These are phyloP conservation scores for Chaetomidium leptoderma DNA, from an alignment of 495 filamentous ascomycete species.

Conservation along the genomic window DNA sequence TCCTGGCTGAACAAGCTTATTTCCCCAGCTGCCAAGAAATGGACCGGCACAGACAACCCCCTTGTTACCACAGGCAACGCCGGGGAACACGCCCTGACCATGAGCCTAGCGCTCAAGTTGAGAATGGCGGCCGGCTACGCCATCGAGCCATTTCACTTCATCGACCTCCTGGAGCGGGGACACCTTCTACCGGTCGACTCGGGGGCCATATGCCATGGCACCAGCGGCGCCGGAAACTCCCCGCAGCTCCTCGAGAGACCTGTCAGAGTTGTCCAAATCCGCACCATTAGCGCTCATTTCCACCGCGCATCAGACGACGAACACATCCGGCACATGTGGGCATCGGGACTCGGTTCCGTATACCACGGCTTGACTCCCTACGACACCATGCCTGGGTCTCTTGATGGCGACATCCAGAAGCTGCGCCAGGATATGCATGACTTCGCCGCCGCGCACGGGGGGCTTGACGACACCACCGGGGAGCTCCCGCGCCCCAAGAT, in stretches of 20 bases:
- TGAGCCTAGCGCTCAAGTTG: slow-evolving; percentile 27
- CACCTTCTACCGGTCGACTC: background rate
- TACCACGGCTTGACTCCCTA: slow-evolving; percentile 21
- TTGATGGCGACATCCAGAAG: background rate
- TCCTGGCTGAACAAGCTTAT: slow-evolving; percentile 28
- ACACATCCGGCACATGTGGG: slow-evolving; percentile 29
- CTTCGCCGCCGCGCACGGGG: slow-evolving; percentile 10
- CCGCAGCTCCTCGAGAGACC: slow-evolving; percentile 4
- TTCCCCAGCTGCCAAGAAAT: background rate
- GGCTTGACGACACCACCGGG: background rate
- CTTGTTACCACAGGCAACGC: slow-evolving; percentile 31
- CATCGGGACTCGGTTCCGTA: slow-evolving; percentile 24
- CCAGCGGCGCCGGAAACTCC: background rate
- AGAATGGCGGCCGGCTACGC: slow-evolving; percentile 31
- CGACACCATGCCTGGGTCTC: background rate
- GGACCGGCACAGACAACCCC: background rate
- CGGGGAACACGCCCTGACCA: slow-evolving; percentile 35
- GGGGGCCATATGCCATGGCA: background rate
- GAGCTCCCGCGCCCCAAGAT: slow-evolving; percentile 17
- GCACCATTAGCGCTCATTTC: slow-evolving; percentile 28
- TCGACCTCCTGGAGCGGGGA: slow-evolving; percentile 22
- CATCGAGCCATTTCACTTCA: slow-evolving; percentile 33
- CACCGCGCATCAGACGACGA: slow-evolving; percentile 23
- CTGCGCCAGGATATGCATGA: slow-evolving; percentile 11
- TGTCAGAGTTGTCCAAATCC: slow-evolving; percentile 26